A percentile compares a stretch with the other conserved stretches of the same genome.
These are phyloP conservation scores for Coemansia sp. DNA, from an alignment of 192 early-diverging fungal species.

Conservation along the genomic window DNA sequence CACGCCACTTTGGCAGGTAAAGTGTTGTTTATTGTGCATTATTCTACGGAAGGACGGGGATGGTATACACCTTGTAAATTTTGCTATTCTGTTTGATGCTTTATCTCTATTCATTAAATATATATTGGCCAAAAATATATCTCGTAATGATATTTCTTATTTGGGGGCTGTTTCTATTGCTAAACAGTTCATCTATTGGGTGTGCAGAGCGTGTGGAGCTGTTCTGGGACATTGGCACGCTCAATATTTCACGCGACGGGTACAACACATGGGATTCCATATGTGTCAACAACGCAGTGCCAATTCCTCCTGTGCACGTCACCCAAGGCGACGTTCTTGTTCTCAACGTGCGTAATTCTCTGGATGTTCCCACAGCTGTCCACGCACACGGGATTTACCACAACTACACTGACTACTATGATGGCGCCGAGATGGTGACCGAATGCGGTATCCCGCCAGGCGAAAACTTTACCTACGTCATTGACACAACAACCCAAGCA, in stretches of 20 bases:
- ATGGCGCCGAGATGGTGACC: conserved; percentile 63
- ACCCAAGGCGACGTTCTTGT: conserved; percentile 22
- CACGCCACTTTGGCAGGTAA: too few species aligned
- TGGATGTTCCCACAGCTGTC: conserved; percentile 57
- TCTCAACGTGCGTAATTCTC: conserved; percentile 37
- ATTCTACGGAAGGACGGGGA: too few species aligned
- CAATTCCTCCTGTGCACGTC: conserved; percentile 32
- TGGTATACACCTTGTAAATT: too few species aligned
- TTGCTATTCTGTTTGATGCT: neutral
- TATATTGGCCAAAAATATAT: neutral
- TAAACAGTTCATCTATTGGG: neutral
- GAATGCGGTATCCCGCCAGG: conserved; percentile 70
- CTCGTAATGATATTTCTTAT: neutral
- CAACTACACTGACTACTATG: conserved; percentile 60
- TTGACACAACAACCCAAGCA: conserved; percentile 35
- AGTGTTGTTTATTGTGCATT: too few species aligned
- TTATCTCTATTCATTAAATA: too few species aligned
- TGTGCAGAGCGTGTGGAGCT: conserved; percentile 5
- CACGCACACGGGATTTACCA: conserved; percentile 78
- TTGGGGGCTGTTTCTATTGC: neutral
- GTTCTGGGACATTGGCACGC: conserved; percentile 62
- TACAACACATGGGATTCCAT: conserved; percentile 54
- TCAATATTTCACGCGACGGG: conserved; percentile 60
- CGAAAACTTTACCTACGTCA: conserved; percentile 60
- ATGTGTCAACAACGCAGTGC: conserved; percentile 59